A percentile compares a stretch with the other conserved stretches of the same genome.
Conservation (phyloP, 176 grass and related monocot species). For the Oryza meyeriana region DNA sequence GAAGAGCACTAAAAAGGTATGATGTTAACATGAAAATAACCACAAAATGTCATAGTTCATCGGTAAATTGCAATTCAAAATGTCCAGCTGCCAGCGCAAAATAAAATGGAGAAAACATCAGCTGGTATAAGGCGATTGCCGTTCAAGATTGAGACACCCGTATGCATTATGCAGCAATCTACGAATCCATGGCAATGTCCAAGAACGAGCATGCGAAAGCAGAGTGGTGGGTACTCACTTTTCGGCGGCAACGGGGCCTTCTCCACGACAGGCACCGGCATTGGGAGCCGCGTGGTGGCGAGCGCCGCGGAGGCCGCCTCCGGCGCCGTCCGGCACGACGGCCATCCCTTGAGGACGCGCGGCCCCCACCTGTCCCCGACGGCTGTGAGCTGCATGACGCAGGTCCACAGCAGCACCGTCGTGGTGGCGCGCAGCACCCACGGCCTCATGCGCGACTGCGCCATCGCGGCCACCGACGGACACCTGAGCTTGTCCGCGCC, state of each 20-base stretch:
- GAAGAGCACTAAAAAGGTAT: background rate
- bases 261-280: constrained; percentile 32
- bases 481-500: constrained; percentile 38
- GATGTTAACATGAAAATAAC: background rate
- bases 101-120: background rate
- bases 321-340: constrained; percentile 54
- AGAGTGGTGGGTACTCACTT: constrained; percentile 53
- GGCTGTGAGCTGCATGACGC: constrained; percentile 64
- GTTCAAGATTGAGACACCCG: background rate
- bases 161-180: background rate
- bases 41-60: background rate
- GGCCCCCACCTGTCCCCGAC: constrained; percentile 62
- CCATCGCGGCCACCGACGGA: constrained; percentile 35
- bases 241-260: constrained; percentile 52
- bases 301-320: constrained; percentile 21
- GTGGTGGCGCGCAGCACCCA: constrained; percentile 58
- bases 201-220: background rate
- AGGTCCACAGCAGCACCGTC: constrained; percentile 61
- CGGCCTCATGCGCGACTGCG: constrained; percentile 46
- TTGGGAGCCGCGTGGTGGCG: background rate
- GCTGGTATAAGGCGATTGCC: background rate
- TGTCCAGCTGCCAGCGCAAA: background rate
- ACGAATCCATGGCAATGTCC: background rate
- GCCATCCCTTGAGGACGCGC: constrained; percentile 57
- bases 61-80: background rate